Conservation (phyloP, 2,329 filamentous ascomycete genomes). For the Colletotrichum siamense region DNA sequence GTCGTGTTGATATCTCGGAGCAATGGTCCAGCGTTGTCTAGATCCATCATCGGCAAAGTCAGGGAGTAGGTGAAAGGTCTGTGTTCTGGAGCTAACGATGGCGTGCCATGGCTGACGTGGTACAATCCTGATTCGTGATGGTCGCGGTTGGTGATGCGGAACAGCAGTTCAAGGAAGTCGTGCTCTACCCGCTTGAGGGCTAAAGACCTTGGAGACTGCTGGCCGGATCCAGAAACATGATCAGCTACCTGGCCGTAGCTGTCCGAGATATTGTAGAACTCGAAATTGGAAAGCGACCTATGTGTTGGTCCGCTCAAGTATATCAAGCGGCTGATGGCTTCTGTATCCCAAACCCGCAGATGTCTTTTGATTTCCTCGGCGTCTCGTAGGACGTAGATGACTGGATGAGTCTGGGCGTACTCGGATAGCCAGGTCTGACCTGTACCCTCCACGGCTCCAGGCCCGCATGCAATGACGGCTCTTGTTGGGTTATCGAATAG, state of each 20-base stretch:
- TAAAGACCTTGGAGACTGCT: conserved; percentile 55
- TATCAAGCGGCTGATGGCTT: conserved; percentile 64
- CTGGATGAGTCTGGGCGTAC: conserved; percentile 68
- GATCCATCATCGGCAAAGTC: conserved; percentile 63
- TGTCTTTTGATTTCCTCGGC: conserved; percentile 67
- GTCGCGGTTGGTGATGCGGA: conserved; percentile 63
- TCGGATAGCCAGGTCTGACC: conserved; percentile 65
- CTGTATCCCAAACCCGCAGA: conserved; percentile 58
- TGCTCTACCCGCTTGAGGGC: conserved; percentile 72
- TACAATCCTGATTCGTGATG: conserved; percentile 53
- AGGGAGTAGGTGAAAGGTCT: conserved; percentile 72
- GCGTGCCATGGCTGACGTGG: conserved; percentile 66
- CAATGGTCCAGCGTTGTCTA: conserved; percentile 59
- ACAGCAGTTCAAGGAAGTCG: conserved; percentile 69
- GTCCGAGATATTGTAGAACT: conserved; percentile 74
- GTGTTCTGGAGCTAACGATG: conserved; percentile 62
- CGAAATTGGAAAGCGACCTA: conserved; percentile 71
- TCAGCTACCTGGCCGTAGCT: neutral
- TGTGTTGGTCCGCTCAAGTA: conserved; percentile 63
- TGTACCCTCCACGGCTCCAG: conserved; percentile 62
- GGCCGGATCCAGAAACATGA: neutral
- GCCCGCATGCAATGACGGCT: conserved; percentile 75
- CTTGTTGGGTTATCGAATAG: conserved; percentile 62
- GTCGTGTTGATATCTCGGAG: conserved; percentile 70
- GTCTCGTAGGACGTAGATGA: conserved; percentile 74